Percentiles rank a stretch among this genome's conserved stretches.
Conservation (phyloP, 352 stramenopile species). For the Ophiocytium majus region DNA sequence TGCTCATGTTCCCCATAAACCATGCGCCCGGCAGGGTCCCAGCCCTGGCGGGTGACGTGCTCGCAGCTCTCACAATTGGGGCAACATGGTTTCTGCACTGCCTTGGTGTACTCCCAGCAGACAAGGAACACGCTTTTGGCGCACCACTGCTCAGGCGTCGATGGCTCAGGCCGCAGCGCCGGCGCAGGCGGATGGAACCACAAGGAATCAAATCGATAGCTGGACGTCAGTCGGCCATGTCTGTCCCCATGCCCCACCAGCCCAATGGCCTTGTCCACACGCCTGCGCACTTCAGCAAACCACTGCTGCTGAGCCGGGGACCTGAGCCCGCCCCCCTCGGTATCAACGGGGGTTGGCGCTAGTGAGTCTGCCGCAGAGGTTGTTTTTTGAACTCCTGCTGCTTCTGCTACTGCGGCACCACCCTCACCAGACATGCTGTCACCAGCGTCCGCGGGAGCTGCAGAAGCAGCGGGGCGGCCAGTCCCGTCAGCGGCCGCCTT, state of each 20-base stretch:
- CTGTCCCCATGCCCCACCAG: not conserved
- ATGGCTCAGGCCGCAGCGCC: not conserved
- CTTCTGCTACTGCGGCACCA: too few species aligned
- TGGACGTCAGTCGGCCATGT: not conserved
- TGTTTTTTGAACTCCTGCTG: too few species aligned
- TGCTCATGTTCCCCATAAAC: not conserved
- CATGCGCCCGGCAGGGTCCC: not conserved
- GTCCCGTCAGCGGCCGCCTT: too few species aligned
- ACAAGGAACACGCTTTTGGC: not conserved
- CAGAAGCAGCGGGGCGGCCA: too few species aligned
- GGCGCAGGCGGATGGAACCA: not conserved
- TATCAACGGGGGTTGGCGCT: not conserved
- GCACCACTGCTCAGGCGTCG: not conserved
- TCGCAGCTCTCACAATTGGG: not conserved
- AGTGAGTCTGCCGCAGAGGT: too few species aligned
- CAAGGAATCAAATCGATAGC: not conserved
- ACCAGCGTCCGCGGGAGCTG: too few species aligned
- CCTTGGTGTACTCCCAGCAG: not conserved
- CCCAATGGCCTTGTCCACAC: not conserved
- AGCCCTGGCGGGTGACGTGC: not conserved
- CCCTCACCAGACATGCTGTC: too few species aligned
- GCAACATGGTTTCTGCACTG: not conserved
- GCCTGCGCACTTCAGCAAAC: not conserved
- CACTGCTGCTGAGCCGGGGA: not conserved
- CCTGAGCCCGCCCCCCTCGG: not conserved